phyloP scores from a whole-genome alignment of 371 early-diverging fungal genomes.

The Apophysomyces elegans region DNA sequence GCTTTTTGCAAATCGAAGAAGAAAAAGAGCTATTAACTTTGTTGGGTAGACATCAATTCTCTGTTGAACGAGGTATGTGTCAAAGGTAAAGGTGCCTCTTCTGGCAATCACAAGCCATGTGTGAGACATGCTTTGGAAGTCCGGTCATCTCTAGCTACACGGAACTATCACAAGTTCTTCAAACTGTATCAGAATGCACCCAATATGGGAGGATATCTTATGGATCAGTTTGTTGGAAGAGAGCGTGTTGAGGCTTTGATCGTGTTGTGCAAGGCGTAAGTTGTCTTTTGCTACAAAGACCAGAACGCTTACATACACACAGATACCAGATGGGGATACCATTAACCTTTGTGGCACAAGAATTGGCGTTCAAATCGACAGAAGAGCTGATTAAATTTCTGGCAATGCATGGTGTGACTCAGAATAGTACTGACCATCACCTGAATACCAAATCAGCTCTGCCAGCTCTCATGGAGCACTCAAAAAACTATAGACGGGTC shows the following conservation, averaged over 20 bases:
- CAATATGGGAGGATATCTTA: constrained; percentile 84
- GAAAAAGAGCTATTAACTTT: background rate
- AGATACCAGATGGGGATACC: constrained; percentile 59
- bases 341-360: constrained; percentile 41
- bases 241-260: constrained; percentile 78
- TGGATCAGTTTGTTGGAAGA: constrained; percentile 88
- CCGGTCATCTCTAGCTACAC: constrained; percentile 74
- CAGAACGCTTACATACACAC: background rate
- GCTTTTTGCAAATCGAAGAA: background rate
- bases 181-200: constrained; percentile 76
- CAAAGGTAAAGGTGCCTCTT: constrained; percentile 7
- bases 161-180: constrained; percentile 87
- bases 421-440: constrained; percentile 18
- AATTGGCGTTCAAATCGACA: constrained; percentile 48
- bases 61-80: constrained; percentile 63
- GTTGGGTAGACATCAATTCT: constrained; percentile 67
- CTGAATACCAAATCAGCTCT: constrained; percentile 59
- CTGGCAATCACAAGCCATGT: constrained; percentile 6
- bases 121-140: constrained; percentile 86
- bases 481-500: constrained; percentile 59
- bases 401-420: constrained; percentile 26
- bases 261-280: constrained; percentile 72
- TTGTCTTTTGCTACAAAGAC: background rate
- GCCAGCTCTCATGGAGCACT: constrained; percentile 43
- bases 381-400: constrained; percentile 47